Percentiles rank a stretch among this genome's conserved stretches.
phyloP scores from a whole-genome alignment of 495 filamentous ascomycete genomes.

The Haplographium delicatum region DNA sequence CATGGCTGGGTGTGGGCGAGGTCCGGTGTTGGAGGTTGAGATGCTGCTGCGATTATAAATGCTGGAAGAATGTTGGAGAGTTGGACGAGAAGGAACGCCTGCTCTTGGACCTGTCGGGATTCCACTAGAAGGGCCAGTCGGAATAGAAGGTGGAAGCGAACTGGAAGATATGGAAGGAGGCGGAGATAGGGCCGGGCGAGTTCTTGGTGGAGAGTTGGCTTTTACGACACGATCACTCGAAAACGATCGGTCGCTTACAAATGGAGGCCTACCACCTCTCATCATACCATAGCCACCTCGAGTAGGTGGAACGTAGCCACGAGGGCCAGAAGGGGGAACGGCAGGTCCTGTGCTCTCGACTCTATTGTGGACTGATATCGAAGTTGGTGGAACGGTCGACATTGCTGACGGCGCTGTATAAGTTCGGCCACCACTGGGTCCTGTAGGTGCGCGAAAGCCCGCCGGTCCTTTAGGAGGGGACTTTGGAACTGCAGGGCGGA shows the following conservation, averaged over 20 bases:
- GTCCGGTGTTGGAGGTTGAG: conserved; percentile 1
- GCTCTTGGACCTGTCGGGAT: conserved; percentile 27
- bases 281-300: conserved; percentile 7
- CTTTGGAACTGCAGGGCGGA: conserved; percentile 14
- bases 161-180: conserved; percentile 8
- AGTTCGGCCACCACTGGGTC: conserved; percentile 20
- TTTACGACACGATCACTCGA: conserved; percentile 14
- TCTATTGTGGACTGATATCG: conserved; percentile 16
- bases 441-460: conserved; percentile 21
- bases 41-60: conserved; percentile 8
- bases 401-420: conserved; percentile 18
- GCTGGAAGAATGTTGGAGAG: conserved; percentile 18
- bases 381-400: background rate
- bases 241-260: conserved; percentile 8
- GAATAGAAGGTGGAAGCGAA: conserved; percentile 4
- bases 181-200: conserved; percentile 9
- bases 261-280: conserved; percentile 8
- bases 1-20: conserved; percentile 26
- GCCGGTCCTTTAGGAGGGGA: conserved; percentile 28
- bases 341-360: conserved; percentile 11
- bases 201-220: conserved; percentile 10
- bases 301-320: conserved; percentile 18
- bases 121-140: conserved; percentile 17
- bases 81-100: conserved; percentile 19
- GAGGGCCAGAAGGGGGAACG: conserved; percentile 24